Base-by-base conservation (phyloP, 352 stramenopile species). In the Phytophthora nicotianae region DNA sequence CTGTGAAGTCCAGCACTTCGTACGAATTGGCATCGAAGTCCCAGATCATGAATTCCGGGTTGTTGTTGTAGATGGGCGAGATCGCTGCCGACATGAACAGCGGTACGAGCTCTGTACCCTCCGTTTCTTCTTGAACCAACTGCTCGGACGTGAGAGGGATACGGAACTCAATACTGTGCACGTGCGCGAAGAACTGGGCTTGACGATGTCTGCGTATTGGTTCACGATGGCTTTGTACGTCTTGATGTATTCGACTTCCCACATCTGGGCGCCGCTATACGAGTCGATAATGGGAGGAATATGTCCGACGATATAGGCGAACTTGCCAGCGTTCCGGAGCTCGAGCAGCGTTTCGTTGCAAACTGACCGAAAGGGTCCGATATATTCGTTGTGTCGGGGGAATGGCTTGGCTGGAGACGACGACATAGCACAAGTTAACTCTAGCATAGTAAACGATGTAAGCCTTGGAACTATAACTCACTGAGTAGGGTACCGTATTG, bases 141-240 rank as follows among this genome's bases (percentile, higher is more conserved):
- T 75, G 58, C 24, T 75, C 68, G 9, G 53, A 53, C 3, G 42
- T 21, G 0, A 76, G 38, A 14, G 78, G 72, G 5, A 90, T 64
- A 17, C 93, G 88, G 67, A 97, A 93, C 70, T 98, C 93, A 61
- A 97, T 76, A 17, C 78, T 90, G 72, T 98, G 91, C 0, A 97
- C 75, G 75, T 98, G 93, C 1, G 86, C 93, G 83, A 96, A 98
- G 51, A 98, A 70, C 65, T 94, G 85, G 8, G 79, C 75, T 97
- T 89, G 33, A 97, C 66, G 26, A 89, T 71, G 29, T 84, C 61
- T 0, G 70, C 14, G 57, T 83, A 93, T 20, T 74, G 17, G 29
- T 68, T 54, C 16, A 97, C 66, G 52, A 97, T 90, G 3, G 19
- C 17, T 58, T 88, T 81, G 77, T 97, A 97, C 24, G 43, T 76